Evolutionary conservation across 345 rosid species (phyloP), one percentile per base, ranked within the genome.

Genomic region (Carallia brachiata): DNA sequence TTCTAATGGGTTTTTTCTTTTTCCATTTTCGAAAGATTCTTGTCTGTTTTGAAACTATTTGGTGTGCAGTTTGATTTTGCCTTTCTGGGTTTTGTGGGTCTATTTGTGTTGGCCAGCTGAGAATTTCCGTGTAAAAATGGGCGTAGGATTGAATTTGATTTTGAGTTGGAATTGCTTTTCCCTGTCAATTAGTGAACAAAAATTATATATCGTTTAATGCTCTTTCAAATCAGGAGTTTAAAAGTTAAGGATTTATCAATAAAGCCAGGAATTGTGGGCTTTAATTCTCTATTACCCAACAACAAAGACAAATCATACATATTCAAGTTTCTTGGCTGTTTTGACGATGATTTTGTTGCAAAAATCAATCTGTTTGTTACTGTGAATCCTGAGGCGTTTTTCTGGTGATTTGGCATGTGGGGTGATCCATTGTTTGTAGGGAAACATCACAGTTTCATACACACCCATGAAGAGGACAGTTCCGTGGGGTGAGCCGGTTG

Each of bases 401-500:
- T 52, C 19, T 32, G 32, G 30, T 40, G 64, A 58, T 16, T 8
- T 67, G 70, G 72, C 58, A 37, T 71, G 30, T 63, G 50, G 16
- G 16, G 48, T 64, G 68, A 57, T 30, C 34, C 1, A 4, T 52
- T 55, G 18, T 58, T 6, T 61, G 55, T 36, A 71, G 75, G 67
- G 56, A 52, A 61, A 27, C 56, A 12, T 70, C 44, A 1, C 34
- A 32, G 4, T 32, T 32, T 62, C 37, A 37, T 61, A 36, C 9
- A 54, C 31, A 15, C 31, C 68, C 44, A 87, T 87, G 94, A 82
- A 87, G 80, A 81, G 91, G 77, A 4, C 78, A 60, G 52, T 78
- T 75, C 86, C 91, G 8, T 82, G 84, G 87, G 54, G 50, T 66
- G 88, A 79, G 5, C 77, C 68, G 34, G 82, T 87, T 53, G 94